Evolutionary conservation across 2,329 filamentous ascomycete species (phyloP).

Genomic region (Fusarium hainanense): DNA sequence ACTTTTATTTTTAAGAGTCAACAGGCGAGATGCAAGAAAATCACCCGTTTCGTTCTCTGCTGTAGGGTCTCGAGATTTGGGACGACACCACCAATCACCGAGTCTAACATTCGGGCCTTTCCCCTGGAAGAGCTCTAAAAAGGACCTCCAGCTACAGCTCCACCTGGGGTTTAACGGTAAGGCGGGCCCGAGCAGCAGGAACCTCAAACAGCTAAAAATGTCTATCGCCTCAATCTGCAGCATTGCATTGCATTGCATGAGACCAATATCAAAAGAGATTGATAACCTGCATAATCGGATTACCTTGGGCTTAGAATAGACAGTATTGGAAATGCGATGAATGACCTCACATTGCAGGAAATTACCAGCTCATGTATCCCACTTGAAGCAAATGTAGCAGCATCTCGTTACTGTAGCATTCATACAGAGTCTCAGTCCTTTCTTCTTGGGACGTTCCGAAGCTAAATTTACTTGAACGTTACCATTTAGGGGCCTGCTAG

Average conservation of each 20-base stretch:
- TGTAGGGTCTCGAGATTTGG: background rate
- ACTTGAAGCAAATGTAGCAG: background rate
- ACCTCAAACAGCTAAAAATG: background rate
- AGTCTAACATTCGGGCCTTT: conserved; percentile 41
- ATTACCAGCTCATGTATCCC: background rate
- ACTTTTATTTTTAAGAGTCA: background rate
- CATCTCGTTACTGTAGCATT: conserved; percentile 2
- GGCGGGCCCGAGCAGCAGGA: background rate
- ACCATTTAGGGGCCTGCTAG: conserved; percentile 1
- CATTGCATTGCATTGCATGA: background rate
- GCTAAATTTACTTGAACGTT: conserved; percentile 10
- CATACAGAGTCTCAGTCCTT: background rate
- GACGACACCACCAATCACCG: conserved; percentile 33
- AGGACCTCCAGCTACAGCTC: conserved; percentile 20
- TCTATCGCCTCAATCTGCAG: background rate
- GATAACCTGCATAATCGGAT: background rate
- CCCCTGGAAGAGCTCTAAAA: conserved; percentile 34
- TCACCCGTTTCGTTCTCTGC: conserved; percentile 4
- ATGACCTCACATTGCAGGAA: conserved; percentile 1
- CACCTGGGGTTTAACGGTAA: conserved; percentile 29
- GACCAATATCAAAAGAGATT: conserved; percentile 4
- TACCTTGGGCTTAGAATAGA: background rate
- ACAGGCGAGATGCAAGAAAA: conserved; percentile 4
- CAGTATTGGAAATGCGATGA: background rate
- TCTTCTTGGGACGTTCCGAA: background rate